phyloP scores from a whole-genome alignment of 148 eudicot genomes.

The Rhododendron kiyosumense region DNA sequence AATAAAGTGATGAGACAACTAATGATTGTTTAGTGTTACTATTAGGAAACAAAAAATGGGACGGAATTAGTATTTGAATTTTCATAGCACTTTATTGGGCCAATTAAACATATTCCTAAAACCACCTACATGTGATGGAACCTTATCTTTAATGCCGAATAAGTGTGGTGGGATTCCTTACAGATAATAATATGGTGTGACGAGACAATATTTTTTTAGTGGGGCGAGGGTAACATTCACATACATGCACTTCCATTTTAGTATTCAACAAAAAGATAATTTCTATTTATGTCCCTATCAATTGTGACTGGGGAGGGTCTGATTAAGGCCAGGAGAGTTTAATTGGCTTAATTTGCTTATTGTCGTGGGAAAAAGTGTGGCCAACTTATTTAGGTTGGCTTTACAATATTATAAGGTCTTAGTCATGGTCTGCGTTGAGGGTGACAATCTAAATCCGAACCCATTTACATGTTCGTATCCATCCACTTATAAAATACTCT shows the following conservation, averaged over 20 bases:
- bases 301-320: background rate
- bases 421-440: background rate
- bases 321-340: background rate
- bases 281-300: background rate
- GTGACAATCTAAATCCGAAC: background rate
- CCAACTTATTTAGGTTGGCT: background rate
- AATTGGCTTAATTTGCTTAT: background rate
- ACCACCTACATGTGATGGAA: no score
- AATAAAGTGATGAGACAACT: background rate
- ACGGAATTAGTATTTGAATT: no score
- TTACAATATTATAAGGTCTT: background rate
- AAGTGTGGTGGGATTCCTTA: no score
- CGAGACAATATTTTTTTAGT: no score
- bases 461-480: background rate
- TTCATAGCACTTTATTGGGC: background rate
- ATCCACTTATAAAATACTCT: background rate
- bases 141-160: no score
- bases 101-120: background rate
- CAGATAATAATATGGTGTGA: no score
- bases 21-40: background rate
- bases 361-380: background rate
- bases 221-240: no score
- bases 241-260: no score
- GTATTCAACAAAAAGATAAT: no score
- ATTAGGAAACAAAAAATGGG: no score